Evolutionary conservation across 2,329 filamentous ascomycete species (phyloP).

Genomic region (Fusarium concolor): DNA sequence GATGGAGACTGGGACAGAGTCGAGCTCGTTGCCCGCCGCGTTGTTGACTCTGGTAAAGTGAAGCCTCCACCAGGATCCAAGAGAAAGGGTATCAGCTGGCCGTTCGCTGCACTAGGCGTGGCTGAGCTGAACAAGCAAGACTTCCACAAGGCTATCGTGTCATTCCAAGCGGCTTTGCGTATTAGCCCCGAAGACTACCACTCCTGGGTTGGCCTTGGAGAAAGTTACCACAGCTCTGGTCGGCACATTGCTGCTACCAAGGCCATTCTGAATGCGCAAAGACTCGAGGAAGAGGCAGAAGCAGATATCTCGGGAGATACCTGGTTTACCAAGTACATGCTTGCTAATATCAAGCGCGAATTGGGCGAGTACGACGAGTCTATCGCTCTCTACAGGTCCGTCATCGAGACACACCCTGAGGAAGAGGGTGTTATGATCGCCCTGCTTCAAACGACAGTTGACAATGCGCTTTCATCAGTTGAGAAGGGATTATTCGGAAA

Average conservation of each 20-base stretch:
- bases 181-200: constrained; percentile 90
- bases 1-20: constrained; percentile 97
- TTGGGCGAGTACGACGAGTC: constrained; percentile 90
- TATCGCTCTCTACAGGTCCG: constrained; percentile 78
- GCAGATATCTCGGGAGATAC: constrained; percentile 71
- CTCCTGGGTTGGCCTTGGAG: constrained; percentile 95
- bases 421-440: constrained; percentile 92
- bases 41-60: constrained; percentile 94
- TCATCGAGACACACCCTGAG: constrained; percentile 73
- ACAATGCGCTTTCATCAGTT: constrained; percentile 80
- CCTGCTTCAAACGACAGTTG: constrained; percentile 86
- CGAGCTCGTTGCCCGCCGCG: constrained; percentile 88
- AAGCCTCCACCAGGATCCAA: constrained; percentile 92
- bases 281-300: constrained; percentile 71
- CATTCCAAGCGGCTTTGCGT: constrained; percentile 88
- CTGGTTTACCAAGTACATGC: constrained; percentile 98
- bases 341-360: constrained; percentile 93
- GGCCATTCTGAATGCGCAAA: constrained; percentile 87
- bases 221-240: constrained; percentile 95
- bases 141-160: constrained; percentile 87
- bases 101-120: constrained; percentile 91
- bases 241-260: constrained; percentile 94
- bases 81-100: constrained; percentile 94
- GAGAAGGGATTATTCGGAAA: constrained; percentile 90
- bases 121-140: constrained; percentile 96